Evolutionary conservation across 2,329 filamentous ascomycete species (phyloP), one percentile per base, ranked within the genome.

Genomic region (Pseudogymnoascus sp.): DNA sequence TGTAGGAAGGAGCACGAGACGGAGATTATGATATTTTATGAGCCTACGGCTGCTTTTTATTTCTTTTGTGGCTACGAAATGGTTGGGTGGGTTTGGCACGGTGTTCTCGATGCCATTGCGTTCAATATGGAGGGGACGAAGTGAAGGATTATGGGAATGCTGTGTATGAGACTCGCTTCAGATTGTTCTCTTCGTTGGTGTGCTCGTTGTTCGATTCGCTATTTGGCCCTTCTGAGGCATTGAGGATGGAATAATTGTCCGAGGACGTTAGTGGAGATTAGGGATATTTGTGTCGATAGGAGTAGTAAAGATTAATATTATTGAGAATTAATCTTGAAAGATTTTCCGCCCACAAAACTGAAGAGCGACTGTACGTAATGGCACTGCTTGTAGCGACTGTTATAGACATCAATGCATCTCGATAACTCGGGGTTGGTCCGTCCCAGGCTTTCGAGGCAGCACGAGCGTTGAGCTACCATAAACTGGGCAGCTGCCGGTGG

Each of bases 51-150:
- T 53, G 47, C 47, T 35, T 33, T 53, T 53, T 33, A 11, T 53
- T 53, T 53, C 47, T 53, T 53, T 53, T 53, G 47, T 53, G 47
- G 47, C 47, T 53, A 53, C 15, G 47, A 53, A 35, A 53, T 33
- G 47, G 47, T 53, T 53, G 47, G 47, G 47, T 53, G 47, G 47
- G 47, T 35, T 53, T 53, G 47, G 47, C 47, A 53, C 47, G 47
- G 47, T 53, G 28, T 53, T 53, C 47, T 28, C 47, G 47, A 35
- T 33, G 47, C 47, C 47, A 53, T 15, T 53, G 47, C 47, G 28
- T 33, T 53, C 25, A 53, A n/a, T 33, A 53, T 28, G 47, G 47
- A 20, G 28, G 47, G 4, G 47, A 53, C 28, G 47, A 53, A 53
- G 47, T 53, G 47, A 53, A 53, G 28, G 47, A 25, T 53, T 53